Conservation (phyloP, 2,329 filamentous ascomycete species). For the Ophiostoma tasmaniense region DNA sequence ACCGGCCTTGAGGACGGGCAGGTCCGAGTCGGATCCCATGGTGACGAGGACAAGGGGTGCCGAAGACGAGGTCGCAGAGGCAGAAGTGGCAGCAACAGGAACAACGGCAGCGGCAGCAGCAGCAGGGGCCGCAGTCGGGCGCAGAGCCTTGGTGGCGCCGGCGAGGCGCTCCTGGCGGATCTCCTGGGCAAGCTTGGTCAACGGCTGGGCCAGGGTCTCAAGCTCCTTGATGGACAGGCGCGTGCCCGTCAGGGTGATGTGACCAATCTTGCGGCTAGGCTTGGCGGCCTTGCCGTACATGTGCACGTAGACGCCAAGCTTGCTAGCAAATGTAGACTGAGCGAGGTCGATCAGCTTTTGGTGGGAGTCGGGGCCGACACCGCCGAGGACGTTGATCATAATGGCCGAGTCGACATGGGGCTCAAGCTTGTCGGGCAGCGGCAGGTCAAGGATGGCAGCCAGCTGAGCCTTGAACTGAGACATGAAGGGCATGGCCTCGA, state of each 20-base stretch:
- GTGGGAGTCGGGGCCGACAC: slow-evolving; percentile 57
- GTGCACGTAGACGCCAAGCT: slow-evolving; percentile 56
- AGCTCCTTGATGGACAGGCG: slow-evolving; percentile 55
- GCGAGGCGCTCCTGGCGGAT: slow-evolving; percentile 49
- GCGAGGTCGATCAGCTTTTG: slow-evolving; percentile 40
- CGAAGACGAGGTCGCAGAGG: slow-evolving; percentile 18
- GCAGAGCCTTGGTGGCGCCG: slow-evolving; percentile 32
- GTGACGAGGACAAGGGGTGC: slow-evolving; percentile 63
- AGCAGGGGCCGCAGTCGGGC: slow-evolving; percentile 23
- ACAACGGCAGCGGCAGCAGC: slow-evolving; percentile 11
- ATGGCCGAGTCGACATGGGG: slow-evolving; percentile 55
- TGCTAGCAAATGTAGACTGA: slow-evolving; percentile 34
- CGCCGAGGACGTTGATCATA: slow-evolving; percentile 76
- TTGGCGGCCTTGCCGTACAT: slow-evolving; percentile 88
- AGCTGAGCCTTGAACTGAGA: slow-evolving; percentile 93
- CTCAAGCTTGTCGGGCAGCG: slow-evolving; percentile 44
- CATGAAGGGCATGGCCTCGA: slow-evolving; percentile 76
- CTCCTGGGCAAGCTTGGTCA: slow-evolving; percentile 56
- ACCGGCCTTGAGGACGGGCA: slow-evolving; percentile 57
- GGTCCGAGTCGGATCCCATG: slow-evolving; percentile 77
- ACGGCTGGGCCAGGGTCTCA: slow-evolving; percentile 50
- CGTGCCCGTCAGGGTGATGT: slow-evolving; percentile 71
- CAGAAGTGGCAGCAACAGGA: slow-evolving; percentile 10
- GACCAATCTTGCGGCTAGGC: slow-evolving; percentile 87
- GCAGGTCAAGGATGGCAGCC: slow-evolving; percentile 66